Conservation (phyloP, 495 filamentous ascomycete genomes). For the Filosporella fistucella region DNA sequence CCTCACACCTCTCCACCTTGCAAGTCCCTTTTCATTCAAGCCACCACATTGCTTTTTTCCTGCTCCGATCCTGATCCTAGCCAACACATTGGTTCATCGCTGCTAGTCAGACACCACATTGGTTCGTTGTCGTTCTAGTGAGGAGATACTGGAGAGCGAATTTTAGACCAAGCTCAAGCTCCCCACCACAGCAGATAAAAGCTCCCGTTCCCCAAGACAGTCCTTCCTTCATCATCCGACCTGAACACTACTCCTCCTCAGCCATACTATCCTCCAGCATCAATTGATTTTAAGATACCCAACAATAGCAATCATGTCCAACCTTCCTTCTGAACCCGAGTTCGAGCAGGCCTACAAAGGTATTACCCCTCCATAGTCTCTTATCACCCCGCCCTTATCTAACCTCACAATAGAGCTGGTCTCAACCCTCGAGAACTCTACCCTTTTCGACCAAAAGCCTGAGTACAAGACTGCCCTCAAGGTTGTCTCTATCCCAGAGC, state of each 20-base stretch:
- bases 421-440: constrained; percentile 88
- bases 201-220: constrained; percentile 1
- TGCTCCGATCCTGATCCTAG: neutral
- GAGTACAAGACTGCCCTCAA: constrained; percentile 88
- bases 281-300: constrained; percentile 10
- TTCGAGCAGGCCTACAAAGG: constrained; percentile 99
- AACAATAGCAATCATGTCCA: constrained; percentile 57
- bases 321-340: constrained; percentile 86
- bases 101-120: neutral
- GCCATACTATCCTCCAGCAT: neutral
- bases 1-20: too few species aligned
- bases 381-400: constrained; percentile 4
- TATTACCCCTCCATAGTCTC: constrained; percentile 32
- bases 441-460: constrained; percentile 88
- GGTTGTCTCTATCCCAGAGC: constrained; percentile 89
- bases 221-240: neutral
- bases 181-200: constrained; percentile 5
- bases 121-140: neutral
- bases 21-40: too few species aligned
- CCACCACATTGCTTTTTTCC: neutral
- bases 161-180: constrained; percentile 13
- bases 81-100: too few species aligned
- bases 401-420: constrained; percentile 66
- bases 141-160: neutral
- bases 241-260: neutral